Evolutionary conservation across 306 rosid genomes (phyloP).

Genomic region (Castanospermum australe): DNA sequence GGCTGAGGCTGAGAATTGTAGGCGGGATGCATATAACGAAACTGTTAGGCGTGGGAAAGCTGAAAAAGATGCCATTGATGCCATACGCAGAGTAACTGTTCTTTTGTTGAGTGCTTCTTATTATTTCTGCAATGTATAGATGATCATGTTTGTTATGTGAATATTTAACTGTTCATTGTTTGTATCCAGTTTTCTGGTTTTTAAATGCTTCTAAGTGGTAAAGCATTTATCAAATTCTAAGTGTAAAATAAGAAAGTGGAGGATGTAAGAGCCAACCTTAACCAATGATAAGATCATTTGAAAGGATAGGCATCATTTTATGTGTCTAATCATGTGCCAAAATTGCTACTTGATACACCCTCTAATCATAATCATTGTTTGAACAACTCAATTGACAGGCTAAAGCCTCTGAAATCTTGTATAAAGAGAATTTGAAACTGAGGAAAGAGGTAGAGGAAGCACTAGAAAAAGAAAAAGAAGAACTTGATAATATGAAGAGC

Average conservation of each 20-base stretch:
- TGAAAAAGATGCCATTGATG: conserved; percentile 67
- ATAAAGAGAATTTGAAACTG: conserved; percentile 52
- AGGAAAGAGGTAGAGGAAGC: conserved; percentile 69
- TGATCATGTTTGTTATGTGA: background rate
- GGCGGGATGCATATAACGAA: conserved; percentile 58
- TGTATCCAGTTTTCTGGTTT: background rate
- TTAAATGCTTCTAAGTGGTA: background rate
- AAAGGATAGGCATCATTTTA: background rate
- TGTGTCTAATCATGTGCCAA: background rate
- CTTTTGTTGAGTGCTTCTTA: background rate
- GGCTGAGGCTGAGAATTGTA: conserved; percentile 68
- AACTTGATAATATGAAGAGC: conserved; percentile 47
- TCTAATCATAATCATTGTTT: background rate
- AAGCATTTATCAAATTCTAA: background rate
- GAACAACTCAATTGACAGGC: conserved; percentile 47
- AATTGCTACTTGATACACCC: background rate
- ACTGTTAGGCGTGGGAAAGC: conserved; percentile 60
- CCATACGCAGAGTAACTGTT: conserved; percentile 59
- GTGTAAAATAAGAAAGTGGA: background rate
- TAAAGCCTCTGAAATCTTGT: conserved; percentile 45
- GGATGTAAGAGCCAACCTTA: background rate
- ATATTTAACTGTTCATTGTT: background rate
- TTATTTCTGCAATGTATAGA: conserved; percentile 1
- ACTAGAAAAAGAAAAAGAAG: conserved; percentile 46
- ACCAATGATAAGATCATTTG: background rate